Evolutionary conservation across 345 rosid genomes (phyloP).

Genomic region (Gossypium herbaceum): DNA sequence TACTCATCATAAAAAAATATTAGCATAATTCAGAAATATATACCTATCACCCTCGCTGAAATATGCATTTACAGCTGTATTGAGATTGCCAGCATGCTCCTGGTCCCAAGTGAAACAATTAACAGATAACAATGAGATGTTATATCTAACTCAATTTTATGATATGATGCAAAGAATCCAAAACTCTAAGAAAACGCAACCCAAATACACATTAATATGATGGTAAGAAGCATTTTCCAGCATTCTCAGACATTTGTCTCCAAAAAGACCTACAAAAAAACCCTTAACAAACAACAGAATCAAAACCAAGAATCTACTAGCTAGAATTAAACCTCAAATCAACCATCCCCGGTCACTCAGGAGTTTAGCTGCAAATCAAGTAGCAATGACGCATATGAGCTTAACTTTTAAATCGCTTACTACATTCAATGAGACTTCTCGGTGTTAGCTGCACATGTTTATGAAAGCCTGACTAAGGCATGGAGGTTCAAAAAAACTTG

Average conservation of each 20-base stretch:
- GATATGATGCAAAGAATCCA: background rate
- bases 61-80: slow-evolving; percentile 91
- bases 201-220: background rate
- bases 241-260: background rate
- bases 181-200: background rate
- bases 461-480: background rate
- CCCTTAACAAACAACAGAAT: background rate
- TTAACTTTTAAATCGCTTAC: background rate
- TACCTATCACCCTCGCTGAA: slow-evolving; percentile 78
- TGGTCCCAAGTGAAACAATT: slow-evolving; percentile 17
- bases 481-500: background rate
- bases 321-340: background rate
- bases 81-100: slow-evolving; percentile 90
- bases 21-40: slow-evolving; percentile 32
- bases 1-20: background rate
- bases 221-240: background rate
- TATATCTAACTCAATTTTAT: background rate
- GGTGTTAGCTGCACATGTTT: background rate
- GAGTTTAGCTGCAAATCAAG: background rate
- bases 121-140: slow-evolving; percentile 16
- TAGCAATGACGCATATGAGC: background rate
- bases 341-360: background rate
- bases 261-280: too few relatives aligned
- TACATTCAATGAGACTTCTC: background rate
- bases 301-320: background rate